Conservation (phyloP, 2,329 filamentous ascomycete genomes). For the Chaetomiaceae sp. region DNA sequence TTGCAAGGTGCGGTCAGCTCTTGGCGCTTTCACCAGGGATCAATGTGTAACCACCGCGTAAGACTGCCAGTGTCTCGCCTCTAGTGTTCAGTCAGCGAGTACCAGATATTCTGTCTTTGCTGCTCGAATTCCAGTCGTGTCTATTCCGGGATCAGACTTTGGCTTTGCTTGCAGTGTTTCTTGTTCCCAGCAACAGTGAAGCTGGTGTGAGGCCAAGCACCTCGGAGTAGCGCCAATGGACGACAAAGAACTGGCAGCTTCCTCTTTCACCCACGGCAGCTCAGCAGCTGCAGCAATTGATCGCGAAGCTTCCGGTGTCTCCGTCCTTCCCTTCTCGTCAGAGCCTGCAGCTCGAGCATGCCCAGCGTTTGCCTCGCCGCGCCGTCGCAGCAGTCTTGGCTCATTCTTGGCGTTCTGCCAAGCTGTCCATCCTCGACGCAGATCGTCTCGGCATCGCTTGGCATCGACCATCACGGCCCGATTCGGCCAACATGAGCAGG, state of each 20-base stretch:
- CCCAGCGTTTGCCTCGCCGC: neutral
- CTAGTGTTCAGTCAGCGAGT: no score
- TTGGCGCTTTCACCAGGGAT: neutral
- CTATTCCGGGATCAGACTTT: no score
- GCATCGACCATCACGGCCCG: constrained; percentile 15
- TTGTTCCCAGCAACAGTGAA: no score
- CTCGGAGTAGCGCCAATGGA: neutral
- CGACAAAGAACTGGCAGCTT: neutral
- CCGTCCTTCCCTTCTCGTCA: no score
- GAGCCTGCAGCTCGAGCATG: neutral
- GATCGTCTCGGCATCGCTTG: constrained; percentile 21
- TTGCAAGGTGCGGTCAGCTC: neutral
- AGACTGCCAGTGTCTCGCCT: no score
- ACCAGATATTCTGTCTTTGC: no score
- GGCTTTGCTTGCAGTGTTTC: no score
- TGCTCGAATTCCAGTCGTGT: no score
- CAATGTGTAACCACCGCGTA: neutral
- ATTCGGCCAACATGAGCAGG: constrained; percentile 10
- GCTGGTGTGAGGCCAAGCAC: no score
- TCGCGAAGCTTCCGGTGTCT: neutral
- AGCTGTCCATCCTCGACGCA: constrained; percentile 16
- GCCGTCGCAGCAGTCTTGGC: constrained; percentile 1
- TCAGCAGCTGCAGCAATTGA: no score
- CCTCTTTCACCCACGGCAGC: neutral
- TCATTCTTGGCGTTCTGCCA: constrained; percentile 8